Conservation (phyloP, 345 rosid genomes). For the Linum lewisii region DNA sequence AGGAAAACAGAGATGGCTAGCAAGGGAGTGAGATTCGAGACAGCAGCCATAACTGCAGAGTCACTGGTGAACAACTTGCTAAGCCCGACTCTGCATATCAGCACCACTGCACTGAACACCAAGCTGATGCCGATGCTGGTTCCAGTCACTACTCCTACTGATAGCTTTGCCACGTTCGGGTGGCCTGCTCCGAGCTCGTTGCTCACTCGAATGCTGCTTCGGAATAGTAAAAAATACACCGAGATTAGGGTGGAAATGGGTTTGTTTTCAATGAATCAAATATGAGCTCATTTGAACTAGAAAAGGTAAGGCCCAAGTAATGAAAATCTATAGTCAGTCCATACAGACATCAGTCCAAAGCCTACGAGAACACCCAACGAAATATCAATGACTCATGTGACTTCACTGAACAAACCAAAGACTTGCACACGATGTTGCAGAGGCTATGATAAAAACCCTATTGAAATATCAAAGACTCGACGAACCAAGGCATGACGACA, state of each 20-base stretch:
- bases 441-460: too few species aligned
- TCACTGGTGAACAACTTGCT: conserved; percentile 71
- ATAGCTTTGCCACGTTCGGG: conserved; percentile 58
- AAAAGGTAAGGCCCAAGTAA: too few species aligned
- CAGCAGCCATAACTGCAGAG: conserved; percentile 51
- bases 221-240: neutral
- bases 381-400: too few species aligned
- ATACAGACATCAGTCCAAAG: too few species aligned
- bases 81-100: conserved; percentile 40
- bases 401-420: too few species aligned
- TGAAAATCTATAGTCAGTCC: too few species aligned
- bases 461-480: too few species aligned
- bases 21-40: conserved; percentile 53
- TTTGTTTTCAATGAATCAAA: too few species aligned
- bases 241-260: neutral
- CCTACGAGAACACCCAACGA: too few species aligned
- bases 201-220: conserved; percentile 61
- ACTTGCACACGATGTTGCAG: too few species aligned
- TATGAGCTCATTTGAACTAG: too few species aligned
- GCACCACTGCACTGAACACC: conserved; percentile 38
- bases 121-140: conserved; percentile 54
- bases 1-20: conserved; percentile 79
- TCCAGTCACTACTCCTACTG: conserved; percentile 61
- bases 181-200: conserved; percentile 91
- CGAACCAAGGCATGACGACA: too few species aligned